phyloP scores from a whole-genome alignment of 1,284 basidiomycete species.

The Marasmius fiardii region DNA sequence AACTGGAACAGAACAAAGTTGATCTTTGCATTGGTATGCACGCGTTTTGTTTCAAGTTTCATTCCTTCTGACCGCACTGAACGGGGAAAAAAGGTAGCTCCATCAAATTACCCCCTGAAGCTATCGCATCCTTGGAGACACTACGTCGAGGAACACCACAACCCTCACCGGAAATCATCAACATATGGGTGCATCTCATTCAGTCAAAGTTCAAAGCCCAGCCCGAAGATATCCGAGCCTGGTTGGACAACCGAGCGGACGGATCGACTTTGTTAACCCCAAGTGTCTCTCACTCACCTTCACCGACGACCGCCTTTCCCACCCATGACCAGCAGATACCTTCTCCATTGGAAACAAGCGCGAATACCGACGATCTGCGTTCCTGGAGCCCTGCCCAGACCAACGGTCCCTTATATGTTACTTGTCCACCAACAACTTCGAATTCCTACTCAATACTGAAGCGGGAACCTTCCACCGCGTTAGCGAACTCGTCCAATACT shows the following conservation, averaged over 20 bases:
- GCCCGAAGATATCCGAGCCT: not conserved
- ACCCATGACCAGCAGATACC: too few relatives aligned
- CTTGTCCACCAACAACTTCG: not conserved
- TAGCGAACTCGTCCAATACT: not conserved
- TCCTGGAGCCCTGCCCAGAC: not conserved
- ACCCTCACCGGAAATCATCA: not conserved
- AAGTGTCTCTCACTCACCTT: not conserved
- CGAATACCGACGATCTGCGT: not conserved
- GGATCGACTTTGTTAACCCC: not conserved
- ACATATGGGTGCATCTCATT: conserved; percentile 1
- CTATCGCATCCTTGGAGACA: not conserved
- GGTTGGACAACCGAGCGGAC: not conserved
- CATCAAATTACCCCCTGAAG: not conserved
- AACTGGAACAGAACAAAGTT: not conserved
- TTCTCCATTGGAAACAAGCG: not conserved
- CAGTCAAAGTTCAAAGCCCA: not conserved
- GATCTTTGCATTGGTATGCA: not conserved
- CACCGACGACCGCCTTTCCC: not conserved
- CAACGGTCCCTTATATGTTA: not conserved
- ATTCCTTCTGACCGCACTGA: not conserved
- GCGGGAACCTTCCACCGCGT: not conserved
- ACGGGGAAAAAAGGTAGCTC: too few relatives aligned
- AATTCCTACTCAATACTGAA: not conserved
- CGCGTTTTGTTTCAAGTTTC: not conserved
- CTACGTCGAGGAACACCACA: not conserved